Evolutionary conservation across 2,329 filamentous ascomycete species (phyloP), one percentile per base, ranked within the genome.

Genomic region (Eutypa lata): DNA sequence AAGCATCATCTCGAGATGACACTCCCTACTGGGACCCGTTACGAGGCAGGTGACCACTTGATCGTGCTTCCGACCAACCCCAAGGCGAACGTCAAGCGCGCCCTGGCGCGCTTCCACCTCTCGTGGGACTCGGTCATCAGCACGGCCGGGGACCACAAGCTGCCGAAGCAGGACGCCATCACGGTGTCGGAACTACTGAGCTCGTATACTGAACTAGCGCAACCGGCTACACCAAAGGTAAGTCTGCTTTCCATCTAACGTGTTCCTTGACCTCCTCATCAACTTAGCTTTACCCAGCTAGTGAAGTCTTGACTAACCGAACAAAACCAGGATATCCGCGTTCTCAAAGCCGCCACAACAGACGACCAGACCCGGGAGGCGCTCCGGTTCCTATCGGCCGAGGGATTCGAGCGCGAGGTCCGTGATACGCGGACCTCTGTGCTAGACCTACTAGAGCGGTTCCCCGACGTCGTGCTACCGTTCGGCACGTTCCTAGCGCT

Each of bases 1-100:
- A 81, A 82, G 69, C 69, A 74, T 13, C 68, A 76, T 28, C 71
- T 81, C 13, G 74, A 76, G 18, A 78, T 83, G 13, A 76, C 75
- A 44, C 67, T 86, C 2, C 82, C 82, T 0, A 74, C 73, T 0
- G 76, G 76, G 42, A 71, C 76, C 70, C 73, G 70, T 1, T 87
- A 86, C 62, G 74, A 76, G 33, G 76, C 79, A 14, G 84, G 83
- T n/a, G 84, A 87, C 60, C 86, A 87, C 59, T 73, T 87, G 7
- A 79, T 80, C 1, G 71, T 84, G 3, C 70, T 84, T 1, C 84
- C 84, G 2, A 68, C 84, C 18, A 87, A 87, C 59, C 80, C 79
- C 2, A 70, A 73, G 35, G 69, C 74, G 38, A 77, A 75, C 7
- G 77, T 87, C 6, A 75, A 75, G 21, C 73, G 81, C 21, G 80